Evolutionary conservation across 108 stramenopile species (phyloP), one percentile per base, ranked within the genome.

Genomic region (Phaeodactylum tricornutum): DNA sequence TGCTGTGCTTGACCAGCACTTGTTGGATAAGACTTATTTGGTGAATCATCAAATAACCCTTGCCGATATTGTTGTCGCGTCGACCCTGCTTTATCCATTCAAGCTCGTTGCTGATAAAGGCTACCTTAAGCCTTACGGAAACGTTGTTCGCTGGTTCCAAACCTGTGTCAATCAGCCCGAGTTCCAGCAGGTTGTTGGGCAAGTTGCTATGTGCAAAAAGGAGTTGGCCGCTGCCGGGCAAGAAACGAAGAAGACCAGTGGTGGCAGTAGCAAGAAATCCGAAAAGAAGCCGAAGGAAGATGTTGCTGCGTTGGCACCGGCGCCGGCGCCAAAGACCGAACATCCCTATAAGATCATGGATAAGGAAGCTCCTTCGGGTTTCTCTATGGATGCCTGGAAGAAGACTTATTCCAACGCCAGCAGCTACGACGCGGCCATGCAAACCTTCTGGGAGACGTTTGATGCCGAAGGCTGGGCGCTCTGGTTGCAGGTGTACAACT

Each of bases 61-160:
- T 25, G 95, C 95, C 1, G 95, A 96, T 57, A 96, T 96, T 69
- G 63, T 74, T 29, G 50, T 93, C 21, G 84, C 64, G 6, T 81
- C 80, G 3, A 78, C 89, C 20, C 76, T 96, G 22, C 59, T 94
- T 9, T 94, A 94, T 68, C 92, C 92, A 12, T 75, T 93, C 57
- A 91, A 80, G 58, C 44, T 96, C 17, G 91, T 89, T 14, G 66
- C 73, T 53, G 83, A 81, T 43, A 40, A 68, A 49, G 47, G 43
- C 28, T 87, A 65, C 60, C 66, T 87, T 43, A 67, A 71, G 34
- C 66, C 59, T 12, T 93, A 71, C 66, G 61, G 50, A 7, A 66
- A 69, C 43, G 89, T 93, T 17, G 33, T 66, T 11, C 62, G 77
- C 39, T 96, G 92, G 92, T 96, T 96, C 64, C 43, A 30, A 25